These are phyloP conservation scores for Cystoderma amianthinum DNA, from an alignment of 768 basidiomycete species.

Conservation along the genomic window DNA sequence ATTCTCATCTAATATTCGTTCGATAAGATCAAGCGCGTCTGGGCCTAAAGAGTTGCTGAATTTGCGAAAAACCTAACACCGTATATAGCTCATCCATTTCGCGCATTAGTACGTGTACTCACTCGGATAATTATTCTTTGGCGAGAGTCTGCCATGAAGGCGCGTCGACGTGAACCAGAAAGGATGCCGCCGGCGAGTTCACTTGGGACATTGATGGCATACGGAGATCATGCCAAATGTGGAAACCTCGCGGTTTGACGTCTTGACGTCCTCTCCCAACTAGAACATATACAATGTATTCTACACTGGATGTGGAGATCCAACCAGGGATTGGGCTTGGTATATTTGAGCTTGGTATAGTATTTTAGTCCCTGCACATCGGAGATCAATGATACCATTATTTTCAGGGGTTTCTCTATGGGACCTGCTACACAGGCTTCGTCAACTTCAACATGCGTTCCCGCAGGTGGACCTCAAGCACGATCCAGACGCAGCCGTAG, in stretches of 20 bases:
- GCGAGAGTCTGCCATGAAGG: conserved; percentile 34
- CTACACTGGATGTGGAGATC: conserved; percentile 68
- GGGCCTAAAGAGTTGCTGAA: conserved; percentile 85
- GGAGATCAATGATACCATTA: conserved; percentile 4
- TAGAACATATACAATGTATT: conserved; percentile 39
- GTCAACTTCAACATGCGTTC: conserved; percentile 59
- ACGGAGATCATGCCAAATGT: background rate
- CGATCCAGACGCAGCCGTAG: conserved; percentile 63
- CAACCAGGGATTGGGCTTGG: conserved; percentile 42
- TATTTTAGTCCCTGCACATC: conserved; percentile 1
- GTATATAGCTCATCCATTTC: background rate
- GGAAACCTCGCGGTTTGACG: background rate
- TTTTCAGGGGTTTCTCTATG: conserved; percentile 67
- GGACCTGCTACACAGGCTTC: conserved; percentile 65
- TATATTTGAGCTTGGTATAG: conserved; percentile 65
- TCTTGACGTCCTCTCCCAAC: background rate
- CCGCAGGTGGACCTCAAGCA: conserved; percentile 83
- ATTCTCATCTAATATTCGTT: conserved; percentile 64
- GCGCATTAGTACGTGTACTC: background rate
- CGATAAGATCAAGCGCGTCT: conserved; percentile 65
- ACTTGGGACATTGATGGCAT: no score
- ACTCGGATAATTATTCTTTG: conserved; percentile 46
- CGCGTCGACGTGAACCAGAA: conserved; percentile 6
- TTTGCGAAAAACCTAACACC: conserved; percentile 70
- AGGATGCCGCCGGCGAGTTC: no score